Base-by-base conservation (phyloP, 176 grass and related monocot genomes). In the Oryza meridionalis region DNA sequence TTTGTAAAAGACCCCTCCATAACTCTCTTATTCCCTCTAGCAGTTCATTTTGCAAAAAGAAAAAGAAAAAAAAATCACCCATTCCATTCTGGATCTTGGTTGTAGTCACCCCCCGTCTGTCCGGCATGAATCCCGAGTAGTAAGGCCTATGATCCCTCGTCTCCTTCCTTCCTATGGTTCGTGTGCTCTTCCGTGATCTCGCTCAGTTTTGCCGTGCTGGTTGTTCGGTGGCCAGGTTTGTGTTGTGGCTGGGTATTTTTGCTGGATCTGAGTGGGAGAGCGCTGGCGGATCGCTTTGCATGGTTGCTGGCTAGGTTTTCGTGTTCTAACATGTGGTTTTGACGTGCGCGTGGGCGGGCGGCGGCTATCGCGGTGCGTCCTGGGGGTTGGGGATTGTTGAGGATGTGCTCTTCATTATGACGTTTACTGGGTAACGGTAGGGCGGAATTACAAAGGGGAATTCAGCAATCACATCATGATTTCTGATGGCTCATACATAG, bases 81-180 rank as follows among this genome's bases (percentile, higher is more conserved):
- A 31, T 31, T 31, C 29, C 29, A 31, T 31, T 31, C 29, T 31
- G 29, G 29, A 31, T 31, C 29, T 31, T 31, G 2, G 50, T 55
- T 16, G 50, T 1, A 16, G 50, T 19, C 50, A 19, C 16, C 4
- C 50, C 16, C 50, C 50, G 50, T 19, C 50, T 19, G 19, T 22
- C 67, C 80, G 90, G 4, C 82, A 92, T 92, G 90, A 92, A 92
- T 92, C 86, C 90, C 51, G 86, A 92, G 81, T 92, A 92, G 90
- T 92, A 88, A 92, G 90, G 31, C 40, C 45, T 67, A 53, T 14
- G 37, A 77, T 74, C 51, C 70, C 42, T 42, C 72, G 74, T 33
- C 9, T 85, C 26, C 17, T 68, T 2, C 44, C 59, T 63, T 11
- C 5, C 81, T 72, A 3, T 46, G 74, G 67, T 75, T 70, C 58